A percentile compares a stretch with the other conserved stretches of the same genome.
Conservation (phyloP, 2,329 filamentous ascomycete genomes). For the Diaporthe amygdali region DNA sequence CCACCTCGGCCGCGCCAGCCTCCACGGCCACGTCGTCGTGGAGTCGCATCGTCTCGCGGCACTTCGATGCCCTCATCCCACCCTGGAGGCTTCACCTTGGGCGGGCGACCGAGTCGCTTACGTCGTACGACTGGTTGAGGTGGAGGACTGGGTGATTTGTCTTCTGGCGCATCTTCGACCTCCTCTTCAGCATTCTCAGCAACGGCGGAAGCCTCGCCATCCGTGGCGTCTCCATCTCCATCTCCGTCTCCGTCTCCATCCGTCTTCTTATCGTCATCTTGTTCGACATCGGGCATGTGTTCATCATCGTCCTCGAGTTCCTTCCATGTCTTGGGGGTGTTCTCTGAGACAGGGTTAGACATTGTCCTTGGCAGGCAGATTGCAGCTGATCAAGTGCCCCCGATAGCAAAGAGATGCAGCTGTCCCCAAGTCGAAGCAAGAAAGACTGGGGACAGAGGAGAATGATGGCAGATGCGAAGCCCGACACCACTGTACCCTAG, state of each 20-base stretch:
- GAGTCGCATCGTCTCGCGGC: constrained; percentile 61
- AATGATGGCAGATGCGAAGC: neutral
- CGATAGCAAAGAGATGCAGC: neutral
- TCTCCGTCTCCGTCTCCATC: constrained; percentile 41
- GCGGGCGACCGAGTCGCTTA: constrained; percentile 82
- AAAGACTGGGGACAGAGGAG: neutral
- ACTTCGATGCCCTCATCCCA: constrained; percentile 71
- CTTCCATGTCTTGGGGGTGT: constrained; percentile 50
- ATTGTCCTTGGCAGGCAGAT: neutral
- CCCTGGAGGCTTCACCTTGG: constrained; percentile 82
- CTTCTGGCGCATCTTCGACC: constrained; percentile 38
- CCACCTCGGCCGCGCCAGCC: constrained; percentile 74
- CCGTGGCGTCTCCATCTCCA: constrained; percentile 40
- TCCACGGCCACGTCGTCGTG: constrained; percentile 68
- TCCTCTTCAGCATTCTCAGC: constrained; percentile 40
- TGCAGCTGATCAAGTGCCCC: neutral
- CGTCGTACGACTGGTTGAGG: constrained; percentile 71
- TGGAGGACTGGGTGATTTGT: constrained; percentile 58
- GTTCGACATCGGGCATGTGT: constrained; percentile 48
- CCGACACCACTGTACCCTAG: neutral
- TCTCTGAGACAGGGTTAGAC: constrained; percentile 42
- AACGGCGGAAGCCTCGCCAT: constrained; percentile 46
- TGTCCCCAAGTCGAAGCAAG: neutral
- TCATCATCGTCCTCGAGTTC: constrained; percentile 53
- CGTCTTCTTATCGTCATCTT: constrained; percentile 40